Evolutionary conservation across 768 basidiomycete species (phyloP).

Genomic region (Agrocybe praecox): DNA sequence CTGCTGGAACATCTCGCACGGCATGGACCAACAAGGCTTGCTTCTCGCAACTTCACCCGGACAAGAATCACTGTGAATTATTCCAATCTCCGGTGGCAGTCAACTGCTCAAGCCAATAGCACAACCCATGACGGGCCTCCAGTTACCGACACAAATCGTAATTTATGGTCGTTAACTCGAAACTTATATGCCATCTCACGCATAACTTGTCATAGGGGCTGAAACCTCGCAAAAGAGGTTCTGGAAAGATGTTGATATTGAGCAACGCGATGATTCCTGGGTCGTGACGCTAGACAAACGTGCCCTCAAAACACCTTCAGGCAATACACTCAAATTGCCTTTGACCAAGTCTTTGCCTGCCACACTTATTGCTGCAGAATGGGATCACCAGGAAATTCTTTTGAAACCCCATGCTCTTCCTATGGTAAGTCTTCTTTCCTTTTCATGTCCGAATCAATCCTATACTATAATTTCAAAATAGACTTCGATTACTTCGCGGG

Average conservation of each 20-base stretch:
- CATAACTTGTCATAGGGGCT: conserved; percentile 55
- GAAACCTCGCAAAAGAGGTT: conserved; percentile 88
- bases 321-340: conserved; percentile 76
- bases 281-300: conserved; percentile 81
- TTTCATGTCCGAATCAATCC: neutral
- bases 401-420: conserved; percentile 92
- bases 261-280: conserved; percentile 52
- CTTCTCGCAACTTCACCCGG: neutral
- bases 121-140: conserved; percentile 42
- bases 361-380: conserved; percentile 89
- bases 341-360: conserved; percentile 71
- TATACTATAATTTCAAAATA: conserved; percentile 30
- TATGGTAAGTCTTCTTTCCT: conserved; percentile 56
- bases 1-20: conserved; percentile 19
- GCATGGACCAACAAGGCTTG: conserved; percentile 7
- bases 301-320: conserved; percentile 85
- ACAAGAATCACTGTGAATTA: neutral
- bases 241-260: conserved; percentile 91
- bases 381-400: conserved; percentile 89
- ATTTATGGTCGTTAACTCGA: conserved; percentile 17
- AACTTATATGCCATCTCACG: neutral
- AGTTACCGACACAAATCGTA: conserved; percentile 69
- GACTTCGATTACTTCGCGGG: conserved; percentile 92
- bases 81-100: conserved; percentile 22
- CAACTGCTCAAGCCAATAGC: conserved; percentile 13